These are phyloP conservation scores for Coelastrella sp. DNA, from an alignment of 139 green algal species.

Conservation along the genomic window DNA sequence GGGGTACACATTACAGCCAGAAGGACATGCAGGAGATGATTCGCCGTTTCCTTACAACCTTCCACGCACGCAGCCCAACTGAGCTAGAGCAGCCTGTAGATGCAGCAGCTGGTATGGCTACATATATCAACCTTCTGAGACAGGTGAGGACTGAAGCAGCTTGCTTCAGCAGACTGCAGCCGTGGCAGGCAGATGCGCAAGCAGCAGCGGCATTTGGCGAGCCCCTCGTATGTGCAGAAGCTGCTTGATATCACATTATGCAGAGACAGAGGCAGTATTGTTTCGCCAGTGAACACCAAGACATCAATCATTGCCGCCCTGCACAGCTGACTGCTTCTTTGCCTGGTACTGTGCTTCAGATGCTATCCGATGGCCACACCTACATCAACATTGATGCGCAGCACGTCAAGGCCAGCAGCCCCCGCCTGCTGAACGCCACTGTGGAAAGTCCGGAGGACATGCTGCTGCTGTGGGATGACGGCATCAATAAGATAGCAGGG, in stretches of 20 bases:
- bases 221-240: no score
- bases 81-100: conserved; percentile 5
- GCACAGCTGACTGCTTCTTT: no score
- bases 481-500: conserved; percentile 12
- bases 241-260: no score
- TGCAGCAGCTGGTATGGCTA: conserved; percentile 6
- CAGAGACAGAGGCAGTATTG: no score
- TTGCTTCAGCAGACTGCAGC: no score
- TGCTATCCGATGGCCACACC: conserved; percentile 33
- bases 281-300: no score
- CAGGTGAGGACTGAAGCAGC: not conserved
- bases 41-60: conserved; percentile 36
- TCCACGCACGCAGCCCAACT: not conserved
- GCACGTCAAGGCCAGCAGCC: conserved; percentile 33
- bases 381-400: conserved; percentile 48
- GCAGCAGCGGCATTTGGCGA: no score
- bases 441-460: conserved; percentile 37
- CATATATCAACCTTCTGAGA: conserved; percentile 33
- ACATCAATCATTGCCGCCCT: no score
- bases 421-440: conserved; percentile 21
- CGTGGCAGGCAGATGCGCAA: no score
- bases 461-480: conserved; percentile 35
- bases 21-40: conserved; percentile 17
- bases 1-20: conserved; percentile 33
- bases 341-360: conserved; percentile 7